Percentiles rank a stretch among this genome's conserved stretches.
Evolutionary conservation across 768 basidiomycete species (phyloP).

Genomic region (Hygrophoropsis aurantiaca): DNA sequence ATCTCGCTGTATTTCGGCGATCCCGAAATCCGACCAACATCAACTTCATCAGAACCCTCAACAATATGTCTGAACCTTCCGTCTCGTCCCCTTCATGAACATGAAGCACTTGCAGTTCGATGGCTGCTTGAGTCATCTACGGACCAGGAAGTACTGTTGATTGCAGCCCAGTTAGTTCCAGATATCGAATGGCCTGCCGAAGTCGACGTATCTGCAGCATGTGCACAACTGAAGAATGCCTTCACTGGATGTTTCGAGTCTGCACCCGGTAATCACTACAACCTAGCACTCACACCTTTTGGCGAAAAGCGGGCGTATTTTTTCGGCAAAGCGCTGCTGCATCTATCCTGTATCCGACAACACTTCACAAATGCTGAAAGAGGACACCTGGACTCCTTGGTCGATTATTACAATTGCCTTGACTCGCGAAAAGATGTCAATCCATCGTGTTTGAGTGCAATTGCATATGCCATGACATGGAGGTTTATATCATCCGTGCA

Average conservation of each 20-base stretch:
- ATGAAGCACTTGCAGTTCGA: no score
- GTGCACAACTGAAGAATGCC: neutral
- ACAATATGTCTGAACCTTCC: no score
- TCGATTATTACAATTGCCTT: conserved; percentile 5
- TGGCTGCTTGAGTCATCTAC: no score
- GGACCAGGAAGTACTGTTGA: no score
- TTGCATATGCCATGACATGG: neutral
- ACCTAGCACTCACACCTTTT: conserved; percentile 1
- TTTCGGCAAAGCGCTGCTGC: conserved; percentile 11
- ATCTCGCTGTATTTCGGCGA: no score
- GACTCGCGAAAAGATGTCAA: conserved; percentile 1
- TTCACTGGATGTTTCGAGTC: conserved; percentile 9
- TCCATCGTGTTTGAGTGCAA: conserved; percentile 1
- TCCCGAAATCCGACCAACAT: no score
- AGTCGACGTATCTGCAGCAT: conserved; percentile 9
- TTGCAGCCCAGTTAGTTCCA: conserved; percentile 12
- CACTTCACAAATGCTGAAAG: conserved; percentile 1
- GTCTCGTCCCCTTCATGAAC: no score
- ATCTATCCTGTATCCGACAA: conserved; percentile 5
- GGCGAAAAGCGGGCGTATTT: conserved; percentile 10
- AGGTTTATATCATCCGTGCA: neutral
- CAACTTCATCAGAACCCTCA: no score
- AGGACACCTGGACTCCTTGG: conserved; percentile 4
- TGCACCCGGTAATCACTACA: conserved; percentile 1
- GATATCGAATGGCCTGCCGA: conserved; percentile 13